Base-by-base conservation (phyloP, 331 rosid genomes). In the Erythrophleum ivorense region DNA sequence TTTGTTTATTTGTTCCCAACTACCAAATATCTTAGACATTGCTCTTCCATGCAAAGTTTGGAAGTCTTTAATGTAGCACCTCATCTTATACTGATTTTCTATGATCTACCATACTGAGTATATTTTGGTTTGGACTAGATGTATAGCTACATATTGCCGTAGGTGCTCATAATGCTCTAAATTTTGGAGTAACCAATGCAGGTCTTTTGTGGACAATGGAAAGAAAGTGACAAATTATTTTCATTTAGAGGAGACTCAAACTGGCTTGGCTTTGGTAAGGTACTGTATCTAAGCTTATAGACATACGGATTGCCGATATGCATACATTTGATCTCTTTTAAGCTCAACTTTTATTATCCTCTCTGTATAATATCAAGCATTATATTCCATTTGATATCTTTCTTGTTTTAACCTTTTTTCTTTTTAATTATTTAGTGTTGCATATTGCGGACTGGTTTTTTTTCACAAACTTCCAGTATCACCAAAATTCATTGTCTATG, bases 211-310 rank as follows among this genome's bases (percentile, higher is more conserved):
- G 97, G 95, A 73, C 84, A 86, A 62, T 92, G 97, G 98, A 90
- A 89, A 88, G 91, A 90, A 38, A 77, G 62, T 76, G 67, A 50
- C 34, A 92, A 90, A 71, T 70, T 84, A 70, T 89, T 88, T 87
- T 91, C 98, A 46, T 90, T 88, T 82, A 90, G 97, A 85, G 98
- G 98, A 80, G 98, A 94, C 78, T 94, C 98, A 31, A 94, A 92
- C 73, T 94, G 98, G 98, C 97, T 94, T 82, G 98, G 98, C 24
- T 94, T 94, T 85, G 82, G 91, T 80, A 94, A 94, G 98, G 98
- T 92, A 88, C 57, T 64, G 70, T 69, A 43, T 76, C 45, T 77
- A 31, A 58, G 62, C 73, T 43, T 34, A 33, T 33, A 63, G 13
- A 43, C 29, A 40, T n/a, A 18, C 62, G 8, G 62, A 43, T 50